Evolutionary conservation across 1,284 basidiomycete genomes (phyloP).

Genomic region (Puccinia brachypodii): DNA sequence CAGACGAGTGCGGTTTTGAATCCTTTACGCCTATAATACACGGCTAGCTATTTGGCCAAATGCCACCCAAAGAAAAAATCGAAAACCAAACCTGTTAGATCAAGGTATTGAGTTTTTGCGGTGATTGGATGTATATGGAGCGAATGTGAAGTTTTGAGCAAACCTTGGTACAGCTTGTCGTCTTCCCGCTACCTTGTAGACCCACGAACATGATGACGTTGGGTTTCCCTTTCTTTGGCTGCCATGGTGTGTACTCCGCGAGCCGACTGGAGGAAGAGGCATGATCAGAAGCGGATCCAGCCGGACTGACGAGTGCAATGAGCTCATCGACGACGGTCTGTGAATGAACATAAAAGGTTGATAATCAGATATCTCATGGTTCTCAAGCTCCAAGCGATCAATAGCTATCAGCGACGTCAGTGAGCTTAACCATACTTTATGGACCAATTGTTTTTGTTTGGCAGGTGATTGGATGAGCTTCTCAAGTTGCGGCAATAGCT

Average conservation of each 20-base stretch:
- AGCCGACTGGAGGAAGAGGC: constrained; percentile 45
- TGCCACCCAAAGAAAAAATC: constrained; percentile 22
- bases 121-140: background rate
- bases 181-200: constrained; percentile 97
- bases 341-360: background rate
- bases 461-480: constrained; percentile 31
- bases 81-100: background rate
- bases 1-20: constrained; percentile 99
- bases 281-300: constrained; percentile 64
- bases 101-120: background rate
- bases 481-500: constrained; percentile 63
- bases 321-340: constrained; percentile 97
- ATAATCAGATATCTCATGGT: constrained; percentile 13
- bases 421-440: constrained; percentile 17
- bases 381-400: constrained; percentile 35
- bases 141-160: background rate
- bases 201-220: constrained; percentile 99
- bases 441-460: constrained; percentile 41
- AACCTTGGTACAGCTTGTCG: constrained; percentile 89
- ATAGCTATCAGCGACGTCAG: background rate
- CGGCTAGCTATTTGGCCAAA: constrained; percentile 67
- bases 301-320: constrained; percentile 89
- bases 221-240: constrained; percentile 89
- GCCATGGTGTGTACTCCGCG: constrained; percentile 57
- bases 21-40: constrained; percentile 94